Evolutionary conservation across 305 asterid species (phyloP).

Genomic region (Fraxinus albicans): DNA sequence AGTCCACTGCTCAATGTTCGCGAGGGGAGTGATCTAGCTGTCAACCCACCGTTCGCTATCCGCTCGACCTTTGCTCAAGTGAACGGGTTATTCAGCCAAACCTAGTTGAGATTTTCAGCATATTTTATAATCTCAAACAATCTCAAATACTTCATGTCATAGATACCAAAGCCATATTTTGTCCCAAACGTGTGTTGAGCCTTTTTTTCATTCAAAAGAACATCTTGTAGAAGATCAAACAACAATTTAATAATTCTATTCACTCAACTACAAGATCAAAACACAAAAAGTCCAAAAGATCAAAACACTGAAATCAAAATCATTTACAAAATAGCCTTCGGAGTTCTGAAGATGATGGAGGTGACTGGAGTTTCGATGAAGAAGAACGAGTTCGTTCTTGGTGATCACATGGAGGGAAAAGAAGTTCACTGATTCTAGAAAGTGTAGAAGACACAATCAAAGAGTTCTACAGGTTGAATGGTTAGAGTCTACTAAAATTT

Average conservation of each 20-base stretch:
- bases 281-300: too few species aligned
- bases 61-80: neutral
- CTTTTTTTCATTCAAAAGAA: too few species aligned
- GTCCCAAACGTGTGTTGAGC: too few species aligned
- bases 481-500: neutral
- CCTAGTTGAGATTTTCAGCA: neutral
- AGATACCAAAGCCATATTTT: too few species aligned
- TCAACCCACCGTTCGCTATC: neutral
- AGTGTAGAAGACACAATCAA: neutral
- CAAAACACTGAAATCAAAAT: too few species aligned
- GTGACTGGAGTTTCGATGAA: neutral
- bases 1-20: neutral
- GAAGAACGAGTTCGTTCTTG: neutral
- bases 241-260: too few species aligned
- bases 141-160: too few species aligned
- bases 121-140: neutral
- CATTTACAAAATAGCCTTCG: too few species aligned
- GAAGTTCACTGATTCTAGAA: too few species aligned
- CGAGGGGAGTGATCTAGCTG: neutral
- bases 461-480: neutral
- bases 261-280: too few species aligned
- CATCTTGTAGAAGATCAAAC: too few species aligned
- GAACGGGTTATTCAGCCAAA: neutral
- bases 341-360: neutral
- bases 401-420: neutral